These are phyloP conservation scores for Pythium phragmiticola DNA, from an alignment of 352 stramenopile species.

Conservation along the genomic window DNA sequence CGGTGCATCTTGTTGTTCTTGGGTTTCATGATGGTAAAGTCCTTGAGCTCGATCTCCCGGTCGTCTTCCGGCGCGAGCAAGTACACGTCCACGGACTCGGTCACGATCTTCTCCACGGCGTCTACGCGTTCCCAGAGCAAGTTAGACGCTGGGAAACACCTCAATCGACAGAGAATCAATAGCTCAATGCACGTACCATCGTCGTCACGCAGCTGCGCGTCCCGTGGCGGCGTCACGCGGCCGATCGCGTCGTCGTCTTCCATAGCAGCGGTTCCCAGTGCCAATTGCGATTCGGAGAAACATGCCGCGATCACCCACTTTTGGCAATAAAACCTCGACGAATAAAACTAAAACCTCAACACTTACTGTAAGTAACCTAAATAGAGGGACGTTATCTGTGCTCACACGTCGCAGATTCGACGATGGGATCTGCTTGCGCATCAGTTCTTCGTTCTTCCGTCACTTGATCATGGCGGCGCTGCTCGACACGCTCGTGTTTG, in stretches of 20 bases:
- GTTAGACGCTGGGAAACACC: constrained; percentile 5
- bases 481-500: constrained; percentile 63
- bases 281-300: constrained; percentile 15
- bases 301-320: constrained; percentile 3
- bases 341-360: constrained; percentile 14
- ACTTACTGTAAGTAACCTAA: neutral
- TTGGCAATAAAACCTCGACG: constrained; percentile 4
- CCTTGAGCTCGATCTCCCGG: constrained; percentile 65
- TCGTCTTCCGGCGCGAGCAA: constrained; percentile 60
- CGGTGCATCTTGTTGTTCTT: constrained; percentile 79
- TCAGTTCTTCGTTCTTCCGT: neutral
- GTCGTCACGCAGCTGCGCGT: constrained; percentile 1
- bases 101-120: constrained; percentile 33
- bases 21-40: constrained; percentile 84
- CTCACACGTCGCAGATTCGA: constrained; percentile 6
- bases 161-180: neutral
- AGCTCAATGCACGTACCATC: constrained; percentile 4
- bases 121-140: constrained; percentile 13
- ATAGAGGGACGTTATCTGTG: constrained; percentile 2
- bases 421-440: neutral
- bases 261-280: constrained; percentile 2
- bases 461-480: neutral
- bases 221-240: constrained; percentile 21
- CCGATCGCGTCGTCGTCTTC: constrained; percentile 13
- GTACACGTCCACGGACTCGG: constrained; percentile 73